These are phyloP conservation scores for Syzygium jambos DNA, from an alignment of 345 rosid genomes.

Conservation along the genomic window DNA sequence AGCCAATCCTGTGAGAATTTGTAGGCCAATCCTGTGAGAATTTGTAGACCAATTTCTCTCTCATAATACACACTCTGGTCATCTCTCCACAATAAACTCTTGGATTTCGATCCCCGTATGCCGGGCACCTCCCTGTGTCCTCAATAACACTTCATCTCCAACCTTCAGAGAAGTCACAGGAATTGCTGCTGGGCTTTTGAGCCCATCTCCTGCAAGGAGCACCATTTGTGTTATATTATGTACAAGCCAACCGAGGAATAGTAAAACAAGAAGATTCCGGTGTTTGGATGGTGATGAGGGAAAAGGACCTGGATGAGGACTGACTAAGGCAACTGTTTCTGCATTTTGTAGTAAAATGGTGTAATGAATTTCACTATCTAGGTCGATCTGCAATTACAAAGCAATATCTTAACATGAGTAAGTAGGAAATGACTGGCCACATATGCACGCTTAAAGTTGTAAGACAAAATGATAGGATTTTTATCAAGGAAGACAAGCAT, in stretches of 20 bases:
- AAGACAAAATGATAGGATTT: neutral
- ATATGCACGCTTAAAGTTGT: neutral
- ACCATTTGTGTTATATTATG: neutral
- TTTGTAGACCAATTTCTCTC: neutral
- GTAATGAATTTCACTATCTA: slow-evolving; percentile 24
- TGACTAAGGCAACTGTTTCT: slow-evolving; percentile 67
- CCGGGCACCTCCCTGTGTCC: slow-evolving; percentile 70
- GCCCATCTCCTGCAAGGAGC: slow-evolving; percentile 29
- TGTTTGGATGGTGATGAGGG: neutral
- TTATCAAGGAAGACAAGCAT: neutral
- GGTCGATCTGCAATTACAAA: slow-evolving; percentile 27
- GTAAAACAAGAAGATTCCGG: neutral
- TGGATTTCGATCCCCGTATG: slow-evolving; percentile 84
- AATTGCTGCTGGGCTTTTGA: slow-evolving; percentile 25
- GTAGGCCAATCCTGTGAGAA: neutral
- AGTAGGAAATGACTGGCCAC: neutral
- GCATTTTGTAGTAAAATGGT: slow-evolving; percentile 75
- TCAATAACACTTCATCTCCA: slow-evolving; percentile 55
- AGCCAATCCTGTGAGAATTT: neutral
- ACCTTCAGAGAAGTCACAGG: slow-evolving; percentile 64
- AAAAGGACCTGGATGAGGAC: slow-evolving; percentile 42
- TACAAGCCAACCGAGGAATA: neutral
- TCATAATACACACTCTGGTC: slow-evolving; percentile 7
- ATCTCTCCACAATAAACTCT: slow-evolving; percentile 76
- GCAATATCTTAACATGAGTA: neutral